These are phyloP conservation scores for Coemansia sp. DNA, from an alignment of 192 early-diverging fungal genomes.

Conservation along the genomic window DNA sequence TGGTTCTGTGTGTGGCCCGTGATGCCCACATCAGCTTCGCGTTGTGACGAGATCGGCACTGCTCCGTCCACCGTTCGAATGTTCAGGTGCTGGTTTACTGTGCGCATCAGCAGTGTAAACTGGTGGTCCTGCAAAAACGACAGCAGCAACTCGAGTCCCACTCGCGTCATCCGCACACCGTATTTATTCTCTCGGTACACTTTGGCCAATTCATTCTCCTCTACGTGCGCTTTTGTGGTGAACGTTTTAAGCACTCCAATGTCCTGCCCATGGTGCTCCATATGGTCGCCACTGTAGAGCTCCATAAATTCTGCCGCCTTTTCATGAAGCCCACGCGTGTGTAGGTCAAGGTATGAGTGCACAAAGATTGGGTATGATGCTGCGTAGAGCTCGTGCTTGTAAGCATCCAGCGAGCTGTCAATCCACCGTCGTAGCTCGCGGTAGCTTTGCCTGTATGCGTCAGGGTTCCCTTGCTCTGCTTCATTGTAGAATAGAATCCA, in stretches of 20 bases:
- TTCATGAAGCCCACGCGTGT: constrained; percentile 49
- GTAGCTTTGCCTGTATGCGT: constrained; percentile 81
- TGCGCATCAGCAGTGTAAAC: constrained; percentile 79
- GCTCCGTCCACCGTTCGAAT: constrained; percentile 59
- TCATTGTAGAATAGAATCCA: constrained; percentile 68
- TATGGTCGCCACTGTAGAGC: constrained; percentile 71
- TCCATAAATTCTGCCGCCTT: constrained; percentile 68
- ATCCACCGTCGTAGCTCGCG: constrained; percentile 79
- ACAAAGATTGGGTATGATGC: constrained; percentile 91
- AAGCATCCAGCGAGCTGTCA: constrained; percentile 91
- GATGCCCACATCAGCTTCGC: constrained; percentile 68
- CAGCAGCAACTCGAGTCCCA: constrained; percentile 85
- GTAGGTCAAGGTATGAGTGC: constrained; percentile 86
- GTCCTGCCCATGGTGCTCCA: constrained; percentile 72
- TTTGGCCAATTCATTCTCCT: constrained; percentile 78
- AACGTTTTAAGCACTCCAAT: constrained; percentile 67
- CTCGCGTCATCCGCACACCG: constrained; percentile 77
- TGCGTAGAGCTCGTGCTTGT: constrained; percentile 85
- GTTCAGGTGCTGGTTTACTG: constrained; percentile 89
- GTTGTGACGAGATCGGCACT: constrained; percentile 31
- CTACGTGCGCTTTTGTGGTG: constrained; percentile 69
- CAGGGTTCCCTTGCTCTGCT: constrained; percentile 74
- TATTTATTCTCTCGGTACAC: constrained; percentile 83
- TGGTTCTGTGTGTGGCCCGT: constrained; percentile 69
- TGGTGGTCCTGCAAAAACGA: constrained; percentile 92